Evolutionary conservation across 306 rosid species (phyloP).

Genomic region (Sicyos baderoa): DNA sequence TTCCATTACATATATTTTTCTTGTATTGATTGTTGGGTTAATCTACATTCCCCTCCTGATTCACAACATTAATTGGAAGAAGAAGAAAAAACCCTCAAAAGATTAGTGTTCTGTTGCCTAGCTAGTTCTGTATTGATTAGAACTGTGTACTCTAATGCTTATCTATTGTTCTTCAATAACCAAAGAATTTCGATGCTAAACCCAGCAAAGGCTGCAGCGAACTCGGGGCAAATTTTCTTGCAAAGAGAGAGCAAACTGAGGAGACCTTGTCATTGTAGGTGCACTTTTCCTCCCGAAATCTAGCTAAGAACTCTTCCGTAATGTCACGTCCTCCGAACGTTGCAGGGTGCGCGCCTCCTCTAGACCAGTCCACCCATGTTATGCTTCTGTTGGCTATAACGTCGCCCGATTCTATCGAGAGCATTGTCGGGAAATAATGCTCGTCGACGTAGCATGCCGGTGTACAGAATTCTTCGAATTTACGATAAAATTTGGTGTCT

Average conservation of each 20-base stretch:
- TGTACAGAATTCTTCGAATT: conserved; percentile 54
- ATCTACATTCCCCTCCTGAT: neutral
- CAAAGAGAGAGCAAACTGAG: conserved; percentile 61
- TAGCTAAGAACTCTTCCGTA: conserved; percentile 38
- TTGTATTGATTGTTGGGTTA: neutral
- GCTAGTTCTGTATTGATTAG: neutral
- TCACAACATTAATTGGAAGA: neutral
- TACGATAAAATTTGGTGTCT: conserved; percentile 47
- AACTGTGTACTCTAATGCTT: neutral
- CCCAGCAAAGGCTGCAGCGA: conserved; percentile 63
- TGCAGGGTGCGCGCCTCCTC: conserved; percentile 94
- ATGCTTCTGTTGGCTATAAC: conserved; percentile 70
- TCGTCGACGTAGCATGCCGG: conserved; percentile 92
- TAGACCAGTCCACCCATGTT: conserved; percentile 97
- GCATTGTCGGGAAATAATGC: conserved; percentile 95
- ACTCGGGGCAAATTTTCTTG: conserved; percentile 87
- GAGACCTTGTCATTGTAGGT: conserved; percentile 42
- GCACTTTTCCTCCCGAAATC: conserved; percentile 39
- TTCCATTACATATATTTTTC: neutral
- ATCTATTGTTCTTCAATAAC: conserved; percentile 34
- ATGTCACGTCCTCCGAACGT: conserved; percentile 67
- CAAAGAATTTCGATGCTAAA: conserved; percentile 43
- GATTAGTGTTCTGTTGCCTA: neutral
- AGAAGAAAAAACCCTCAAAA: neutral
- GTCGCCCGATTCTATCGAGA: conserved; percentile 48